These are phyloP conservation scores for Mortierella antarctica DNA, from an alignment of 192 early-diverging fungal genomes.

Conservation along the genomic window DNA sequence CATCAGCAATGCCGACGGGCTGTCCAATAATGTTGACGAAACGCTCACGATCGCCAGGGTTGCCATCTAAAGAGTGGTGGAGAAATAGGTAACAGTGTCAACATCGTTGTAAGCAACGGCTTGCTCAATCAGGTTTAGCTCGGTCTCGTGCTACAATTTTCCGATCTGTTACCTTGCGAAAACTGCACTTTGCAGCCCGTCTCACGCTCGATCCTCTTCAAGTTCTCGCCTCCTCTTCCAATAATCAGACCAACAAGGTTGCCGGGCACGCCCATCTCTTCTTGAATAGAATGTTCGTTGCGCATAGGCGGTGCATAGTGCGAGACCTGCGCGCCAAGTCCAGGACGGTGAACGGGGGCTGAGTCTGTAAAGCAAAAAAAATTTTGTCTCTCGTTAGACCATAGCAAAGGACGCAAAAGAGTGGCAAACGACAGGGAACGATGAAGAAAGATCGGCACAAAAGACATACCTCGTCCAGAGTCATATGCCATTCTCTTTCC, in stretches of 20 bases:
- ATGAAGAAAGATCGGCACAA: slow-evolving; percentile 8
- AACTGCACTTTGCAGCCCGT: slow-evolving; percentile 82
- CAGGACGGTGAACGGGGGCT: slow-evolving; percentile 43
- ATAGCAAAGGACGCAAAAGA: slow-evolving; percentile 1
- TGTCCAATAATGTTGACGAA: slow-evolving; percentile 62
- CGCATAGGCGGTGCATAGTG: slow-evolving; percentile 48
- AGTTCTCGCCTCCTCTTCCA: slow-evolving; percentile 81
- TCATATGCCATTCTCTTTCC: slow-evolving; percentile 60
- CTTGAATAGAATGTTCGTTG: slow-evolving; percentile 48
- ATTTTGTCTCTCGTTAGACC: neutral
- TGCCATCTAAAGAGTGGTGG: slow-evolving; percentile 39
- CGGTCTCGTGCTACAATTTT: neutral
- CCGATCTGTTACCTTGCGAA: slow-evolving; percentile 54
- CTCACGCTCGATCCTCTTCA: slow-evolving; percentile 79
- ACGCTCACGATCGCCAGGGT: slow-evolving; percentile 58
- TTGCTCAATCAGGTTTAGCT: neutral
- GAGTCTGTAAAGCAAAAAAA: slow-evolving; percentile 31
- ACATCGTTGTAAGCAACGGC: neutral
- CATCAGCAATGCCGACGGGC: slow-evolving; percentile 58
- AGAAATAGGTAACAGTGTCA: neutral
- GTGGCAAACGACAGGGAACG: neutral
- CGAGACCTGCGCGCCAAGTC: slow-evolving; percentile 31
- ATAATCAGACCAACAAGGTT: slow-evolving; percentile 84
- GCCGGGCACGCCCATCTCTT: slow-evolving; percentile 70
- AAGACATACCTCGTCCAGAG: slow-evolving; percentile 33